Conservation (phyloP, 2,329 filamentous ascomycete genomes). For the Clonostachys rhizophaga region DNA sequence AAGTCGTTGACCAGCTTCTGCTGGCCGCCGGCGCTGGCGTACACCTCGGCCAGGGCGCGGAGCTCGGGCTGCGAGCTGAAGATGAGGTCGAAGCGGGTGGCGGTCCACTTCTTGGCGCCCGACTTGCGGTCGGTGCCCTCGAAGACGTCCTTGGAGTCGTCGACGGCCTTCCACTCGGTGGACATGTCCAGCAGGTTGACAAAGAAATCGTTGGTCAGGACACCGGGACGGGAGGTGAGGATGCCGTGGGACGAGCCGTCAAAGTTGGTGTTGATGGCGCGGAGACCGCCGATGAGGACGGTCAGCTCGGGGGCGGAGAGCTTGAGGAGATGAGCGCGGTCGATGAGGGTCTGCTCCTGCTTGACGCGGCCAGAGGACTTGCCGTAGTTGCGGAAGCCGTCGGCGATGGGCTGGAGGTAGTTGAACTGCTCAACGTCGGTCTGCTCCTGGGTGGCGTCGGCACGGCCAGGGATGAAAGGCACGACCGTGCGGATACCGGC, state of each 20-base stretch:
- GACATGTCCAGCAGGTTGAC: constrained; percentile 68
- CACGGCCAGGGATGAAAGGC: constrained; percentile 69
- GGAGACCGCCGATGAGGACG: constrained; percentile 67
- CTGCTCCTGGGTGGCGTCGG: constrained; percentile 66
- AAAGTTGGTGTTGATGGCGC: constrained; percentile 65
- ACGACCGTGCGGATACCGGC: constrained; percentile 48
- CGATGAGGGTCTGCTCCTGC: constrained; percentile 66
- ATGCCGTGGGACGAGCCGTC: constrained; percentile 65
- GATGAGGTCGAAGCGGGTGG: constrained; percentile 63
- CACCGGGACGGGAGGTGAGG: constrained; percentile 62
- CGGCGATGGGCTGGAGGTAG: constrained; percentile 64
- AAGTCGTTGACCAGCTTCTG: constrained; percentile 70
- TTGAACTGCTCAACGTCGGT: constrained; percentile 62
- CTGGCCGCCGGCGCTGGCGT: constrained; percentile 53
- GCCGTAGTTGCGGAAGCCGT: constrained; percentile 79
- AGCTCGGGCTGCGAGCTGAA: constrained; percentile 73
- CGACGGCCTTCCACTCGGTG: constrained; percentile 51
- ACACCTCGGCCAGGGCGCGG: constrained; percentile 66
- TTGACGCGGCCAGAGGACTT: constrained; percentile 53
- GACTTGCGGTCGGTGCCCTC: constrained; percentile 62
- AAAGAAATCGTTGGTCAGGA: constrained; percentile 78
- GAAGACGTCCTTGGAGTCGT: constrained; percentile 49
- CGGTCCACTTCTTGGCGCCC: constrained; percentile 64
- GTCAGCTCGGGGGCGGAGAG: constrained; percentile 68
- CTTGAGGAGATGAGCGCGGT: constrained; percentile 66